These are phyloP conservation scores for Persicaria maculosa DNA, from an alignment of 148 eudicot genomes.

Conservation along the genomic window DNA sequence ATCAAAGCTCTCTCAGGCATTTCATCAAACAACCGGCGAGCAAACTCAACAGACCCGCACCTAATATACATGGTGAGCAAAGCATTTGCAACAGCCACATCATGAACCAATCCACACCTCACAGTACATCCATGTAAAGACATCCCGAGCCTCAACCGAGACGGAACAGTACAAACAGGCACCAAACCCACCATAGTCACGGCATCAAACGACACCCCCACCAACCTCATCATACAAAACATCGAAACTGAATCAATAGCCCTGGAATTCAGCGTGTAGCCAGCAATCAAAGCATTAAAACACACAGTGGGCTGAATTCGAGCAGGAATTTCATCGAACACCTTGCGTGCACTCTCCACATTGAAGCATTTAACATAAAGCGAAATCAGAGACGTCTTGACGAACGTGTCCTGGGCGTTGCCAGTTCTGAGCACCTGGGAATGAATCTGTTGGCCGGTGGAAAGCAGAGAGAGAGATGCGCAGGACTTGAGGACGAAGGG, in stretches of 20 bases:
- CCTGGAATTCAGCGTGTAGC: slow-evolving; percentile 31
- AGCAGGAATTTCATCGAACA: slow-evolving; percentile 59
- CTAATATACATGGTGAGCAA: slow-evolving; percentile 57
- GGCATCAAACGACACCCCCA: slow-evolving; percentile 34
- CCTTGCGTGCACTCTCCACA: slow-evolving; percentile 33
- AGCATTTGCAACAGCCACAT: slow-evolving; percentile 56
- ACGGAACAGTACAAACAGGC: slow-evolving; percentile 39
- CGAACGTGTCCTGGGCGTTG: slow-evolving; percentile 46
- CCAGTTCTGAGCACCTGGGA: slow-evolving; percentile 56
- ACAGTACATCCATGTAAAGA: slow-evolving; percentile 47
- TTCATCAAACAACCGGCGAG: slow-evolving; percentile 48
- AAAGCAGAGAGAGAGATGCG: slow-evolving; percentile 43
- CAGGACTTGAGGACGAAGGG: slow-evolving; percentile 66
- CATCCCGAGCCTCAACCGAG: slow-evolving; percentile 41
- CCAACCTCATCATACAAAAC: slow-evolving; percentile 43
- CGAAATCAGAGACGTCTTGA: slow-evolving; percentile 55
- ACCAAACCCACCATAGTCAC: slow-evolving; percentile 68
- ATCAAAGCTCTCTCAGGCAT: slow-evolving; percentile 52
- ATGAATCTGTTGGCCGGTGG: slow-evolving; percentile 54
- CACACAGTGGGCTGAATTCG: slow-evolving; percentile 41
- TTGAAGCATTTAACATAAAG: slow-evolving; percentile 39
- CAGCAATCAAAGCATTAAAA: slow-evolving; percentile 72
- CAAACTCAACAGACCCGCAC: slow-evolving; percentile 49
- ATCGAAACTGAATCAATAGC: slow-evolving; percentile 23
- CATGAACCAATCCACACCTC: slow-evolving; percentile 36